A percentile compares a stretch with the other conserved stretches of the same genome.
Conservation (phyloP, 257 asterid genomes). For the Thymus quinquecostatus region DNA sequence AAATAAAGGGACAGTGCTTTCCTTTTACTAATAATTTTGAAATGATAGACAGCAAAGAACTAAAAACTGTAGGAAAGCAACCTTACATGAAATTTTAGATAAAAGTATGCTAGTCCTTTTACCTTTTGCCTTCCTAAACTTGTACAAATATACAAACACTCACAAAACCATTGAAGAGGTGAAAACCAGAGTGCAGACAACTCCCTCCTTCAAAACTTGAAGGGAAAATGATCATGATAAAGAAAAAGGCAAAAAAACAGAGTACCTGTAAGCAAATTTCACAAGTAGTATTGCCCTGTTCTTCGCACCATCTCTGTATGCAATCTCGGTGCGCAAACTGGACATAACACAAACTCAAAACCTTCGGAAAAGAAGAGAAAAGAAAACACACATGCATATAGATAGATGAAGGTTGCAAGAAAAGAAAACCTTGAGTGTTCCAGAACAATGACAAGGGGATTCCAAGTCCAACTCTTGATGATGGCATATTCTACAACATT, state of each 20-base stretch:
- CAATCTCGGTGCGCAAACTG: conserved; percentile 91
- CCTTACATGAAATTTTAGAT: background rate
- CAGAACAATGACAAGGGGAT: conserved; percentile 87
- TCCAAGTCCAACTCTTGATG: conserved; percentile 69
- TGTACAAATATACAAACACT: background rate
- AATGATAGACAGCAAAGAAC: background rate
- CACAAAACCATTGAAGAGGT: background rate
- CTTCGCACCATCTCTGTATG: conserved; percentile 92
- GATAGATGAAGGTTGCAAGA: too few relatives aligned
- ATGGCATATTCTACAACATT: conserved; percentile 75
- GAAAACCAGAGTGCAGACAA: background rate
- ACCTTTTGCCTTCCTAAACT: too few relatives aligned
- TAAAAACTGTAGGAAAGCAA: background rate
- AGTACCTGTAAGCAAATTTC: conserved; percentile 80
- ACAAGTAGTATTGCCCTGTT: conserved; percentile 78
- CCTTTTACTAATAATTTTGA: background rate
- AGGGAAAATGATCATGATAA: background rate
- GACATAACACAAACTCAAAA: background rate
- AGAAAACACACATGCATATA: background rate
- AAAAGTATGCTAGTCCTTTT: background rate
- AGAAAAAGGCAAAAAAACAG: background rate
- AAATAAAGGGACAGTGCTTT: background rate
- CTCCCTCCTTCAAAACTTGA: too few relatives aligned
- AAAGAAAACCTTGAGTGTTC: conserved; percentile 63
- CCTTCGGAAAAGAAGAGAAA: too few relatives aligned